Base-by-base conservation (phyloP, 176 grass and related monocot genomes). In the Sorghum bicolor region DNA sequence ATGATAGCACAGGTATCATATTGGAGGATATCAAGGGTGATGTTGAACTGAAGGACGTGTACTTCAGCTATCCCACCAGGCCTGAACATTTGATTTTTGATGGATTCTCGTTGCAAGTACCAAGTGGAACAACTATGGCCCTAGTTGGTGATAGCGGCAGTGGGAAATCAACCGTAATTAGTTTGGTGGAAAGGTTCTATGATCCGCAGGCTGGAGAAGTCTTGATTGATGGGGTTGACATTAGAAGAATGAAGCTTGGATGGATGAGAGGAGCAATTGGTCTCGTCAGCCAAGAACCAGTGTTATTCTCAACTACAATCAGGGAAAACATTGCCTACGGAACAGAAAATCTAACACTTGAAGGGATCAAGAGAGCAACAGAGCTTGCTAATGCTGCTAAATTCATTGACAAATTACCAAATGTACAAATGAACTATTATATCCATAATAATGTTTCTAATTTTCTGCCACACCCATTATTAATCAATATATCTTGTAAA, bases 131-230 rank as follows among this genome's bases (percentile, higher is more conserved):
- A 32, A 91, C 86, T 44, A 97, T 94, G 86, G 94, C 94, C 57
- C 84, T 97, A 78, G 94, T 97, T 71, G 94, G 94, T 63, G 90
- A 91, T 64, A 94, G 92, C 12, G 94, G 94, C 55, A 89, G 90
- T 43, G 94, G 94, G 13, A 97, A 97, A 74, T 94, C 90, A 29
- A 97, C 94, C 26, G 88, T 97, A 4, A 76, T 97, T 63, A 94
- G 77, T 80, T 79, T 94, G 31, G 84, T 97, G 31, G 86, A 92
- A 45, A 92, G 92, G 62, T 97, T 94, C 77, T 97, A 97, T 70
- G 94, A 97, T 86, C 94, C 94, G 37, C 88, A 92, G n/a, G 57
- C 57, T 61, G 57, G 57, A 61, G 24, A 26, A 61, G 55, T 58
- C 22, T 58, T 58, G 55, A 58, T 58, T 58, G 55, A 58, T 25